These are phyloP conservation scores for Pilasporangium apinafurcum DNA, from an alignment of 352 stramenopile species.

Conservation along the genomic window DNA sequence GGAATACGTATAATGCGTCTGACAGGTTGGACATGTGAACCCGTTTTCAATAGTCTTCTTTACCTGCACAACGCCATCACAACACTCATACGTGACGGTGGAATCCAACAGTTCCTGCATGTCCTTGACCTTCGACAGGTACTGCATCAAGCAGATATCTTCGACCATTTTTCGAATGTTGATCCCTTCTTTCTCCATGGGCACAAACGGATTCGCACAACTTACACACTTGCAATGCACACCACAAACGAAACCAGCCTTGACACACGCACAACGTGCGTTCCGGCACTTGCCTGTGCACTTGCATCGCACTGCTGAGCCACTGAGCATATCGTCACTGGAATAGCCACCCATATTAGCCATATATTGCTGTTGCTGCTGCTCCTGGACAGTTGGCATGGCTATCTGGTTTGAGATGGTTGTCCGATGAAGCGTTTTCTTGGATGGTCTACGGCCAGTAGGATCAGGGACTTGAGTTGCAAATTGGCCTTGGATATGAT, in stretches of 20 bases:
- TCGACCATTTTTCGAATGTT: slow-evolving; percentile 56
- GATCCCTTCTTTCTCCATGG: slow-evolving; percentile 65
- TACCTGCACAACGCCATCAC: slow-evolving; percentile 44
- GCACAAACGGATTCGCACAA: slow-evolving; percentile 75
- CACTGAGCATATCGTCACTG: slow-evolving; percentile 25
- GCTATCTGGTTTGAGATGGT: slow-evolving; percentile 1
- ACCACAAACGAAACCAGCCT: slow-evolving; percentile 72
- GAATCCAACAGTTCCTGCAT: slow-evolving; percentile 78
- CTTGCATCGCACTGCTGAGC: slow-evolving; percentile 46
- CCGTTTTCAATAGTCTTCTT: slow-evolving; percentile 59
- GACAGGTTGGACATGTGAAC: slow-evolving; percentile 52
- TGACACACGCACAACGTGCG: slow-evolving; percentile 74
- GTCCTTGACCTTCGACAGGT: slow-evolving; percentile 76
- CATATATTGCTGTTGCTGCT: slow-evolving; percentile 1
- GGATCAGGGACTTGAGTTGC: slow-evolving; percentile 49
- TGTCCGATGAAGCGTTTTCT: slow-evolving; percentile 57
- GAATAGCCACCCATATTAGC: slow-evolving; percentile 5
- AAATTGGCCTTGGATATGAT: slow-evolving; percentile 22
- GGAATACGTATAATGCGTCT: slow-evolving; percentile 65
- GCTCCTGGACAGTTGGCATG: background rate
- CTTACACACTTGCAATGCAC: slow-evolving; percentile 72
- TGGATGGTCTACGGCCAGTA: slow-evolving; percentile 54
- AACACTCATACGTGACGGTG: slow-evolving; percentile 60
- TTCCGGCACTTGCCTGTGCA: slow-evolving; percentile 83
- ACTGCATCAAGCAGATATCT: slow-evolving; percentile 80